phyloP scores from a whole-genome alignment of 2,329 filamentous ascomycete genomes.

The Paracorniculantispora psalliotae region DNA sequence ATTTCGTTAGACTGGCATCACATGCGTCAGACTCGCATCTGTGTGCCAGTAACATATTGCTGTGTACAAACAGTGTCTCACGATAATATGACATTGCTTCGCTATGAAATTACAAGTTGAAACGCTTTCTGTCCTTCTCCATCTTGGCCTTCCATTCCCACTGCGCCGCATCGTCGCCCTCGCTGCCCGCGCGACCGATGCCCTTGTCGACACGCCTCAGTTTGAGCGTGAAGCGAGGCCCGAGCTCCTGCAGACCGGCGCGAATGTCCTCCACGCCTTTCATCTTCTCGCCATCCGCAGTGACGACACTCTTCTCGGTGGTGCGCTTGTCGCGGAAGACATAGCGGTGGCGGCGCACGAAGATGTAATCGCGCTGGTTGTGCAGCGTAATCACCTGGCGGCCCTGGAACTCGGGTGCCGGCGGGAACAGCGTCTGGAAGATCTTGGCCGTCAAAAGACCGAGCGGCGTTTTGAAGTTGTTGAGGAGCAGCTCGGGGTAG shows the following conservation, averaged over 20 bases:
- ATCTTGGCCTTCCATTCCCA: constrained; percentile 97
- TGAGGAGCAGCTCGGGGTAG: constrained; percentile 83
- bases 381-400: constrained; percentile 88
- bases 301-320: constrained; percentile 82
- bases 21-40: too few species aligned
- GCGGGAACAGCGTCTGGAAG: constrained; percentile 60
- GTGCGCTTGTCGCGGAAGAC: constrained; percentile 84
- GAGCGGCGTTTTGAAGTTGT: constrained; percentile 91
- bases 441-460: constrained; percentile 83
- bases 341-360: constrained; percentile 84
- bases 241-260: constrained; percentile 84
- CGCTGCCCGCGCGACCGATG: constrained; percentile 63
- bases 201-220: constrained; percentile 87
- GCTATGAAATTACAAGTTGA: constrained; percentile 63
- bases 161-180: constrained; percentile 70
- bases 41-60: too few species aligned
- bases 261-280: constrained; percentile 81
- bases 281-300: constrained; percentile 74
- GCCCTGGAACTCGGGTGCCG: constrained; percentile 75
- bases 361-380: constrained; percentile 95
- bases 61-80: background rate
- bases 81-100: background rate
- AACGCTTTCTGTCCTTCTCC: constrained; percentile 91
- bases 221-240: constrained; percentile 72
- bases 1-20: too few species aligned